Evolutionary conservation across 116 monocot genomes (phyloP).

Genomic region (Iris pallida): DNA sequence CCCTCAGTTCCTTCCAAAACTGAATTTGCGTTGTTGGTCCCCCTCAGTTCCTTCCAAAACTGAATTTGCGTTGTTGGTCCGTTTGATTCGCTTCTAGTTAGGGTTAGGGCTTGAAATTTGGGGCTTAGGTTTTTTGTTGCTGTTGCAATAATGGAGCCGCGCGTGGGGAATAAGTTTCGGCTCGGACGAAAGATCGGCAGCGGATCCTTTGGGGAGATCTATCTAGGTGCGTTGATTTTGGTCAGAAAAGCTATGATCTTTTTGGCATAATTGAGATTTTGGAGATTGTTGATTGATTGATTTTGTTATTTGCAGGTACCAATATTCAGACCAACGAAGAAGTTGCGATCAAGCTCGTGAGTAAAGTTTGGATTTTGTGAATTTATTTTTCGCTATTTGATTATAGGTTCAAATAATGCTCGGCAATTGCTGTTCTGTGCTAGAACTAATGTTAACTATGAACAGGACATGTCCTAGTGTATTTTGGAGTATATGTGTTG

Average conservation of each 20-base stretch:
- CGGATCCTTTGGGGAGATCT: constrained; percentile 32
- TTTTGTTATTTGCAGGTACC: constrained; percentile 37
- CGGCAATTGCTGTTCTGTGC: neutral
- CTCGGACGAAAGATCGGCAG: constrained; percentile 28
- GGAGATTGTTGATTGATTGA: constrained; percentile 1
- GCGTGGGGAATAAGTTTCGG: constrained; percentile 23
- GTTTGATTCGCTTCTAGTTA: neutral
- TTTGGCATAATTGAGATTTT: no score
- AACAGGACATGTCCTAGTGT: no score
- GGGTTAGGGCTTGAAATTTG: constrained; percentile 6
- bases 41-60: neutral
- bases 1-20: no score
- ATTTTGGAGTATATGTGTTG: no score
- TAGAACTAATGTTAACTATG: no score
- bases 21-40: neutral
- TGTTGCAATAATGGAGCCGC: constrained; percentile 17
- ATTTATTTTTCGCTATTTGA: neutral
- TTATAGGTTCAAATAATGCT: neutral
- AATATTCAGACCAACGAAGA: constrained; percentile 70
- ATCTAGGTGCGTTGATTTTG: constrained; percentile 16
- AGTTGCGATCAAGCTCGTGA: constrained; percentile 77
- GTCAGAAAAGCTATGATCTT: neutral
- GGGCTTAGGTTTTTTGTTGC: neutral
- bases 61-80: neutral
- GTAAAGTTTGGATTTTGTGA: constrained; percentile 15